Conservation (phyloP, 345 rosid species). For the Raphanus sativus region DNA sequence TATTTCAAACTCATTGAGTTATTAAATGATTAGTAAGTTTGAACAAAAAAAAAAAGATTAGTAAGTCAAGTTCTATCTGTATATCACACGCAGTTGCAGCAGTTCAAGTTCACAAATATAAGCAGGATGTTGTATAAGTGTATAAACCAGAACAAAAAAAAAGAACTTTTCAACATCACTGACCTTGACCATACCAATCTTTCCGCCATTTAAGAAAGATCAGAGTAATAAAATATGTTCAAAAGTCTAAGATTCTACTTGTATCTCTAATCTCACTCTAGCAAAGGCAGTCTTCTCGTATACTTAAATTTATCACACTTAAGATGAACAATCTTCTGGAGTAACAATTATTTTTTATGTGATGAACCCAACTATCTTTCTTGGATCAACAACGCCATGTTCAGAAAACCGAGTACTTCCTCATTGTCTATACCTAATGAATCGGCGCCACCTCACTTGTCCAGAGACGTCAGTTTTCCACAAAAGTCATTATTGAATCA, state of each 20-base stretch:
- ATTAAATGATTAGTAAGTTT: no score
- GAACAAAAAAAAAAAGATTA: no score
- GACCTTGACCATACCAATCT: not conserved
- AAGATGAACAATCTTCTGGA: slow-evolving; percentile 59
- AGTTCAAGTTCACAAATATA: no score
- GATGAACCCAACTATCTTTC: slow-evolving; percentile 68
- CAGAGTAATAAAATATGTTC: not conserved
- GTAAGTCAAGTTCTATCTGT: no score
- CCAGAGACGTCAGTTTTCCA: not conserved
- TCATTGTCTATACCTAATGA: slow-evolving; percentile 50
- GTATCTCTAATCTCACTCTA: slow-evolving; percentile 47
- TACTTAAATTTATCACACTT: slow-evolving; percentile 55
- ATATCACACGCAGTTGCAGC: no score
- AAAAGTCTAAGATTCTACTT: slow-evolving; percentile 44
- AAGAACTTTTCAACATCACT: not conserved
- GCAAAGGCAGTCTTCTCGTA: slow-evolving; percentile 58
- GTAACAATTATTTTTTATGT: slow-evolving; percentile 63
- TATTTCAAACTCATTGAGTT: no score
- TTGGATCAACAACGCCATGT: slow-evolving; percentile 67
- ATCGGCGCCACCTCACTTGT: slow-evolving; percentile 67
- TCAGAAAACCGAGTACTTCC: slow-evolving; percentile 49
- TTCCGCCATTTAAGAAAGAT: not conserved
- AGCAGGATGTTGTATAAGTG: no score
- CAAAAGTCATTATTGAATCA: not conserved
- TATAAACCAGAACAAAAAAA: no score